A percentile compares a stretch with the other conserved stretches of the same genome.
Conservation (phyloP, 148 eudicot genomes). For the Talinum fruticosum region DNA sequence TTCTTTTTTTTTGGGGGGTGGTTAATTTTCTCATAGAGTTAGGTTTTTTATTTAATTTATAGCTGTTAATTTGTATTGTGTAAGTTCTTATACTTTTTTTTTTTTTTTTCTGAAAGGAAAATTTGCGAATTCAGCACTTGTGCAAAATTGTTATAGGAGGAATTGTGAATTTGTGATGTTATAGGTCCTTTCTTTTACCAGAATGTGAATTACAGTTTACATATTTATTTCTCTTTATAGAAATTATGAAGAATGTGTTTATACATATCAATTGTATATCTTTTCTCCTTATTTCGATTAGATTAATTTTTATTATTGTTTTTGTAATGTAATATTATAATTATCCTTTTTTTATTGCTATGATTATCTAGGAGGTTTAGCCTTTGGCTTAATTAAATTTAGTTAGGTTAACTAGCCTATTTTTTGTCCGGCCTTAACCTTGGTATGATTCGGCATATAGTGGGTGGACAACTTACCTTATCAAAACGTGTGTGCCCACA, state of each 20-base stretch:
- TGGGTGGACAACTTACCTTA: no score
- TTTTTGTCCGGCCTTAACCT: no score
- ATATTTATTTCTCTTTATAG: background rate
- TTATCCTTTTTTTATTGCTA: no score
- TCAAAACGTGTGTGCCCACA: no score
- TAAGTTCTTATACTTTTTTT: background rate
- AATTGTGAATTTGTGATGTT: slow-evolving; percentile 29
- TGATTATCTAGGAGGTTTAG: no score
- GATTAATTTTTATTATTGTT: no score
- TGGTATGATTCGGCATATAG: no score
- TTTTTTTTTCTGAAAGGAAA: slow-evolving; percentile 5
- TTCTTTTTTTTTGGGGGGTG: background rate
- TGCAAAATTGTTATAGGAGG: slow-evolving; percentile 32
- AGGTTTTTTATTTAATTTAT: background rate
- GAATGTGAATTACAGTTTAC: background rate
- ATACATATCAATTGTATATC: no score
- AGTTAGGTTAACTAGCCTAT: no score
- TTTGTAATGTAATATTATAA: no score
- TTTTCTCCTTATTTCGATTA: no score
- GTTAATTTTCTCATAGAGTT: slow-evolving; percentile 5
- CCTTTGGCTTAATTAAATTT: no score
- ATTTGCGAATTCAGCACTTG: slow-evolving; percentile 19
- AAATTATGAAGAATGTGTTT: background rate
- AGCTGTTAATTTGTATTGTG: slow-evolving; percentile 9
- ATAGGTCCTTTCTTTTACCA: slow-evolving; percentile 12